These are phyloP conservation scores for Lumnitzera racemosa DNA, from an alignment of 345 rosid genomes.

Conservation along the genomic window DNA sequence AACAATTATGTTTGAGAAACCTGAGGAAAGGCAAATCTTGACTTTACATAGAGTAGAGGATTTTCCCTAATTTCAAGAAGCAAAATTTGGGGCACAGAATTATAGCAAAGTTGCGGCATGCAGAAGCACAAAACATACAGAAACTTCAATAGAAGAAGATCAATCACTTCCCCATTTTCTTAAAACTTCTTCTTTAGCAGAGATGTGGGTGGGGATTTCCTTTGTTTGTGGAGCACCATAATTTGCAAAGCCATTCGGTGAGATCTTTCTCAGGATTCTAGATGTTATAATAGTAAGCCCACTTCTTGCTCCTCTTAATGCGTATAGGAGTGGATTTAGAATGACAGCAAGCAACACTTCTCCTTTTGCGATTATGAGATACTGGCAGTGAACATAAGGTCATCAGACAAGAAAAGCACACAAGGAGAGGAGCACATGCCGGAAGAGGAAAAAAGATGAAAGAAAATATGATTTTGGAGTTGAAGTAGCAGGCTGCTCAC, in stretches of 20 bases:
- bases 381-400: slow-evolving; percentile 32
- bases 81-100: too few species aligned
- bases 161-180: slow-evolving; percentile 80
- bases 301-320: slow-evolving; percentile 63
- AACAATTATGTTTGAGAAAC: too few species aligned
- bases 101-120: too few species aligned
- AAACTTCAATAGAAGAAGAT: slow-evolving; percentile 15
- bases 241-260: slow-evolving; percentile 14
- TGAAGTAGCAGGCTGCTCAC: slow-evolving; percentile 29
- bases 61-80: too few species aligned
- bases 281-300: slow-evolving; percentile 42
- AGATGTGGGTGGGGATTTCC: slow-evolving; percentile 24
- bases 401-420: background rate
- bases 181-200: slow-evolving; percentile 72
- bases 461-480: background rate
- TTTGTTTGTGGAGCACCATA: slow-evolving; percentile 22
- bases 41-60: too few species aligned
- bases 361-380: slow-evolving; percentile 66
- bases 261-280: slow-evolving; percentile 29
- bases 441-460: background rate
- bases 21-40: too few species aligned
- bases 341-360: slow-evolving; percentile 58
- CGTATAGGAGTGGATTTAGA: slow-evolving; percentile 64
- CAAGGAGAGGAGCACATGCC: background rate
- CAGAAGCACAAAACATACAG: background rate